Evolutionary conservation across 495 filamentous ascomycete genomes (phyloP), one percentile per base, ranked within the genome.

Genomic region (Stereocaulon alpinum): DNA sequence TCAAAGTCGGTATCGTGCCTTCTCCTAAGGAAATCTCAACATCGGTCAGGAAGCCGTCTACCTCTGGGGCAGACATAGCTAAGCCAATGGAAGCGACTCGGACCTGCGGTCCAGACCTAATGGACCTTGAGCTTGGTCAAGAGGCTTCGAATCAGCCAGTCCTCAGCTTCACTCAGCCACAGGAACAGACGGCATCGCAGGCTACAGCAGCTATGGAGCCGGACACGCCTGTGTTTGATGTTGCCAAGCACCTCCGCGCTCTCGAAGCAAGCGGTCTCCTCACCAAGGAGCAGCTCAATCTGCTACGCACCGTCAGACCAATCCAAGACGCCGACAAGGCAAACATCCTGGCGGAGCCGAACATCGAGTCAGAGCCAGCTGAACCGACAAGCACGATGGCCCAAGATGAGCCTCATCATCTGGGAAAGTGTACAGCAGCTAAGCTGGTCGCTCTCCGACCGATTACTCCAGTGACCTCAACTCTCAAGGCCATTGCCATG

Each of bases 91-190:
- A 37, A 10, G 34, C 7, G 9, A 37, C 34, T 10, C 4, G 7
- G 12, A 37, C 34, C 34, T 1, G 9, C 12, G 34, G 34, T 37
- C 7, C 7, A 37, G 37, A 55, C 29, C 37, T 55, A 18, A 41
- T 55, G 32, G 52, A 55, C 29, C 52, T 55, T 27, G 52, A 55
- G 0, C 24, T 27, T 40, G 37, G 20, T 42, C 30, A 42, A 42
- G 34, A 55, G 22, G 41, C 52, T 27, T 40, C 34, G 37, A 37
- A 10, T 12, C 52, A 55, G 37, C 34, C 52, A 55, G 52, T 55
- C 14, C 52, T 55, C 11, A 37, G 41, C 17, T 55, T 55, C 18
- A 55, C 34, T 37, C 34, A 12, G 34, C 34, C 34, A 37, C 34
- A 37, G 34, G 7, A 37, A 37, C 9, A 37, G 34, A 37, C 34